phyloP scores from a whole-genome alignment of 305 asterid genomes.

The Fraxinus xanthoxyloides region DNA sequence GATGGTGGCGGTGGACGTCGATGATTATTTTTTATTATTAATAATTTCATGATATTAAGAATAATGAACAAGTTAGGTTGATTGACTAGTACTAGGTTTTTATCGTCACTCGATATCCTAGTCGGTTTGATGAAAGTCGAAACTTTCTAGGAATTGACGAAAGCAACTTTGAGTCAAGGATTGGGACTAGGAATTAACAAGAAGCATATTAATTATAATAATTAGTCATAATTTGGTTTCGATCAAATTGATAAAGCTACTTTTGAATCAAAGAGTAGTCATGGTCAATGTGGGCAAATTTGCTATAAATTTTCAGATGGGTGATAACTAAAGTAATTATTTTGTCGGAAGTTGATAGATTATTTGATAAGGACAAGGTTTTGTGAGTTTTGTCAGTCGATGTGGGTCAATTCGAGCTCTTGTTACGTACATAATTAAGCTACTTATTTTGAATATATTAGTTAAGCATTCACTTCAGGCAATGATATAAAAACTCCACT shows the following conservation, averaged over 20 bases:
- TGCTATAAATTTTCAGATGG: neutral
- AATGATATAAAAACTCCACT: too few species aligned
- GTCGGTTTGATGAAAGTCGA: neutral
- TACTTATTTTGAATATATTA: neutral
- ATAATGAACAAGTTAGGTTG: neutral
- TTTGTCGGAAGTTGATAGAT: slow-evolving; percentile 2
- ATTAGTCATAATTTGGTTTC: neutral
- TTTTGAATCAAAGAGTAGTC: neutral
- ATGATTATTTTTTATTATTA: neutral
- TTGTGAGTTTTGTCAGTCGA: neutral
- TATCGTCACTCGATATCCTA: neutral
- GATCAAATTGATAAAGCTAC: neutral
- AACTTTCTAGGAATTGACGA: neutral
- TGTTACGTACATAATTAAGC: neutral
- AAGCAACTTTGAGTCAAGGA: neutral
- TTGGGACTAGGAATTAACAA: neutral
- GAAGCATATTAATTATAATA: neutral
- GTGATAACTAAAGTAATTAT: slow-evolving; percentile 1
- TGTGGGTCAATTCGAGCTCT: neutral
- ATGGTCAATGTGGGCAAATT: neutral
- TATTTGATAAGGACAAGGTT: neutral
- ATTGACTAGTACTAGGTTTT: neutral
- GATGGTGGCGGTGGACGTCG: neutral
- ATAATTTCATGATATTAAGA: neutral
- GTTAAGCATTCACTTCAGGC: neutral